phyloP scores from a whole-genome alignment of 257 asterid genomes.

The Gentiana dahurica region DNA sequence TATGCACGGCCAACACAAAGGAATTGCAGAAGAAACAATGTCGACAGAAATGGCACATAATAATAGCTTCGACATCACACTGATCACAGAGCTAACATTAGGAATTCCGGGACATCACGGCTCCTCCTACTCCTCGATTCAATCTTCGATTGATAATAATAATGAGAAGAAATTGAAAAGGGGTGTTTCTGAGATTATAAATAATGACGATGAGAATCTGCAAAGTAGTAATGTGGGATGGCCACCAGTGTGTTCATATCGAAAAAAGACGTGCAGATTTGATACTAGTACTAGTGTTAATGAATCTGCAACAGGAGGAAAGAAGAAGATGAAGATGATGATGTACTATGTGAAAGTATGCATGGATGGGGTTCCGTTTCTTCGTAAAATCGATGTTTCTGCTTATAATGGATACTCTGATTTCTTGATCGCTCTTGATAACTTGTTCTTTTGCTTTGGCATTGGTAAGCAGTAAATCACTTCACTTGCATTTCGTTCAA shows the following conservation, averaged over 20 bases:
- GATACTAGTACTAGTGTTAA: background rate
- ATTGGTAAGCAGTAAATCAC: background rate
- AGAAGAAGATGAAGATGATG: background rate
- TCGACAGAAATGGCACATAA: no score
- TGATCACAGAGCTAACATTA: slow-evolving; percentile 6
- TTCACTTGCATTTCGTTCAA: background rate
- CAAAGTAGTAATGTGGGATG: background rate
- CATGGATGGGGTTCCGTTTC: slow-evolving; percentile 8
- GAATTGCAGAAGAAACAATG: no score
- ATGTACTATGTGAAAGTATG: slow-evolving; percentile 4
- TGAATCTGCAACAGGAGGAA: no score
- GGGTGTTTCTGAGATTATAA: slow-evolving; percentile 1
- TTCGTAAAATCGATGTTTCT: slow-evolving; percentile 6
- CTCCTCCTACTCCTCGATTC: no score
- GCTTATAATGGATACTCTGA: slow-evolving; percentile 1
- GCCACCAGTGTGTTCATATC: slow-evolving; percentile 8
- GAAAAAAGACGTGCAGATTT: slow-evolving; percentile 1
- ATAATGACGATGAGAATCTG: background rate
- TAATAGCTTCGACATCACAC: background rate
- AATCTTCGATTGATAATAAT: background rate
- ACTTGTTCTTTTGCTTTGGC: slow-evolving; percentile 5
- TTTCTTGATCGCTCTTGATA: slow-evolving; percentile 7
- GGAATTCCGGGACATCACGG: background rate
- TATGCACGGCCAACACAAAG: no score
- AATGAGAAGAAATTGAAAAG: slow-evolving; percentile 4